Evolutionary conservation across 768 basidiomycete genomes (phyloP).

Genomic region (Boletus rubropictus): DNA sequence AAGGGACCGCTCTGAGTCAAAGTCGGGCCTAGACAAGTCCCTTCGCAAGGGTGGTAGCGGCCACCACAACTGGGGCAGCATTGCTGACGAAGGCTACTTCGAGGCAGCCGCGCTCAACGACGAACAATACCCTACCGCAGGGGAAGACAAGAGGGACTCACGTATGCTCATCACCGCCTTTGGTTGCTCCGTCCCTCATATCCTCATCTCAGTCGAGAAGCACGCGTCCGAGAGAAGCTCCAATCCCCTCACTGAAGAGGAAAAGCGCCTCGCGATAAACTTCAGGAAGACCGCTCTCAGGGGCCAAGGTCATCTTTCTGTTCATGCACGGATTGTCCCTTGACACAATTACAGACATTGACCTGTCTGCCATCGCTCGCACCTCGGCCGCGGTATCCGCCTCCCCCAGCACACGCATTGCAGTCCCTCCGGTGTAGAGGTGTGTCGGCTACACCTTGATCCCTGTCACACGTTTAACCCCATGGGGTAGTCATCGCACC

Average conservation of each 20-base stretch:
- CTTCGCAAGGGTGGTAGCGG: conserved; percentile 78
- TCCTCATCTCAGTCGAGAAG: conserved; percentile 15
- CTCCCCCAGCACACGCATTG: conserved; percentile 36
- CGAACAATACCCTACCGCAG: conserved; percentile 43
- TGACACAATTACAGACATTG: conserved; percentile 31
- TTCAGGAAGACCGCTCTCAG: conserved; percentile 74
- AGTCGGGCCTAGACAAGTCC: conserved; percentile 66
- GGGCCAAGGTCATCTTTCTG: conserved; percentile 37
- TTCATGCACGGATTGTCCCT: neutral
- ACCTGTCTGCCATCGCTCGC: conserved; percentile 77
- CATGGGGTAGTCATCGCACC: neutral
- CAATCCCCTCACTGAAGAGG: conserved; percentile 53
- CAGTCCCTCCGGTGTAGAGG: conserved; percentile 18
- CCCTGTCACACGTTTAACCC: neutral
- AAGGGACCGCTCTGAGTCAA: conserved; percentile 76
- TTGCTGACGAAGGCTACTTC: conserved; percentile 55
- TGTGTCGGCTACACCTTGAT: neutral
- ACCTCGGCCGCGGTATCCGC: conserved; percentile 67
- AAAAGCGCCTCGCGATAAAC: conserved; percentile 55
- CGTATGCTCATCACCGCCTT: conserved; percentile 9
- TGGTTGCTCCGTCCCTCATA: conserved; percentile 8
- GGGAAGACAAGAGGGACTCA: conserved; percentile 17
- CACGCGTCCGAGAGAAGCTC: conserved; percentile 34
- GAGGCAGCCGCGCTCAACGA: conserved; percentile 57
- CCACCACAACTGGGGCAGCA: conserved; percentile 79